A percentile compares a stretch with the other conserved stretches of the same genome.
phyloP scores from a whole-genome alignment of 495 filamentous ascomycete species.

The Talaromyces adpressus region DNA sequence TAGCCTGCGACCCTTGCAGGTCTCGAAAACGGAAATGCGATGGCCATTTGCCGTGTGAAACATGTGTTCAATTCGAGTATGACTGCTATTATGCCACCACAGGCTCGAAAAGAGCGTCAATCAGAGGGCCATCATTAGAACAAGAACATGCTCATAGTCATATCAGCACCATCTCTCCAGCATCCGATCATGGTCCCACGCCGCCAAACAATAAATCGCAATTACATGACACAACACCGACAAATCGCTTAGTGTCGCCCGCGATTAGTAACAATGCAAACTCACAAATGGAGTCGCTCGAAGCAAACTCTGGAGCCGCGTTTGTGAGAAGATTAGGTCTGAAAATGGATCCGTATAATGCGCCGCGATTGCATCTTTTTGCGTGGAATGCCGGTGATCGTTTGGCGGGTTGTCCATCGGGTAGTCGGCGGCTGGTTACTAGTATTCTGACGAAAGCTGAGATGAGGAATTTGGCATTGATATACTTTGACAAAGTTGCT shows the following conservation, averaged over 20 bases:
- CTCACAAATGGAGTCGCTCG: slow-evolving; percentile 24
- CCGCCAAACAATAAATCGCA: not conserved
- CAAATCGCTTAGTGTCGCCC: not conserved
- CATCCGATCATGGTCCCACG: not conserved
- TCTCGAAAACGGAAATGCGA: slow-evolving; percentile 45
- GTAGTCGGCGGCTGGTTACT: slow-evolving; percentile 14
- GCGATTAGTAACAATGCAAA: slow-evolving; percentile 14
- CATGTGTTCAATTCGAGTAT: slow-evolving; percentile 41
- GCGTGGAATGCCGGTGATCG: slow-evolving; percentile 46
- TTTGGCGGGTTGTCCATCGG: slow-evolving; percentile 12
- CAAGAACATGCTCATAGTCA: not conserved
- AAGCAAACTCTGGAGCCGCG: slow-evolving; percentile 44
- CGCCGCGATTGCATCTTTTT: slow-evolving; percentile 43
- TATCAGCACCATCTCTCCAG: not conserved
- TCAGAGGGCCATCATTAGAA: not conserved
- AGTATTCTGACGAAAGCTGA: slow-evolving; percentile 28
- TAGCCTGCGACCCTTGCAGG: slow-evolving; percentile 43
- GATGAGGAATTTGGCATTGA: slow-evolving; percentile 25
- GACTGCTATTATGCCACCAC: slow-evolving; percentile 30
- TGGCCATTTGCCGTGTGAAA: slow-evolving; percentile 33
- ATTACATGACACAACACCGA: not conserved
- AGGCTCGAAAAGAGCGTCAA: not conserved
- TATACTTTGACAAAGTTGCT: slow-evolving; percentile 42
- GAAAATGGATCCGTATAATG: slow-evolving; percentile 39
- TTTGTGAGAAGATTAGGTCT: slow-evolving; percentile 43